These are phyloP conservation scores for Myrica gale DNA, from an alignment of 306 rosid genomes.

Conservation along the genomic window DNA sequence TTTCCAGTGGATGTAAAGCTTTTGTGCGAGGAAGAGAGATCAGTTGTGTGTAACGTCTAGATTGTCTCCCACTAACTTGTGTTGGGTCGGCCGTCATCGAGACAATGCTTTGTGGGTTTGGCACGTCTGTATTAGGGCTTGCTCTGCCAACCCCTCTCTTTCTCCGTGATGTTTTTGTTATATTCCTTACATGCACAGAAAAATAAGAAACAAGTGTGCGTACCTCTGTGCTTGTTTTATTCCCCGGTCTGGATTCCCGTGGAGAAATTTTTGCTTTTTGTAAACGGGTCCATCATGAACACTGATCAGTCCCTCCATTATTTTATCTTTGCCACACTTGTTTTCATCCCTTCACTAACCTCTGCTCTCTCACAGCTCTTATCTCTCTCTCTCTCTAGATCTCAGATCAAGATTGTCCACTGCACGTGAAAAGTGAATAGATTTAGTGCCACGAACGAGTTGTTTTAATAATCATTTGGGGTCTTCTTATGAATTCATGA, in stretches of 20 bases:
- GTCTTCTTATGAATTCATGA: too few species aligned
- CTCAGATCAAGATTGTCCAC: background rate
- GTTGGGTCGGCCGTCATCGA: constrained; percentile 63
- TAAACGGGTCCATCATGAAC: too few species aligned
- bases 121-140: constrained; percentile 41
- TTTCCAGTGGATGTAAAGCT: too few species aligned
- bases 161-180: too few species aligned
- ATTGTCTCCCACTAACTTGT: constrained; percentile 61
- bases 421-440: constrained; percentile 36
- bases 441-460: background rate
- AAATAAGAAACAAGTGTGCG: background rate
- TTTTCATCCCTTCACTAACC: background rate
- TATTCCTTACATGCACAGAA: background rate
- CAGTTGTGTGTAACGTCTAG: constrained; percentile 39
- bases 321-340: too few species aligned
- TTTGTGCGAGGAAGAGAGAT: too few species aligned
- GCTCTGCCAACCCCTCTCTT: too few species aligned
- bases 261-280: too few species aligned
- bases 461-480: background rate
- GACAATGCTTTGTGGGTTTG: constrained; percentile 51
- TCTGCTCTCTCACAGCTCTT: background rate
- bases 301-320: too few species aligned
- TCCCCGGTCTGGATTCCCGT: background rate
- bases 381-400: background rate
- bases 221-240: background rate